phyloP scores from a whole-genome alignment of 1,284 basidiomycete genomes.

The Nidula niveotomentosa region DNA sequence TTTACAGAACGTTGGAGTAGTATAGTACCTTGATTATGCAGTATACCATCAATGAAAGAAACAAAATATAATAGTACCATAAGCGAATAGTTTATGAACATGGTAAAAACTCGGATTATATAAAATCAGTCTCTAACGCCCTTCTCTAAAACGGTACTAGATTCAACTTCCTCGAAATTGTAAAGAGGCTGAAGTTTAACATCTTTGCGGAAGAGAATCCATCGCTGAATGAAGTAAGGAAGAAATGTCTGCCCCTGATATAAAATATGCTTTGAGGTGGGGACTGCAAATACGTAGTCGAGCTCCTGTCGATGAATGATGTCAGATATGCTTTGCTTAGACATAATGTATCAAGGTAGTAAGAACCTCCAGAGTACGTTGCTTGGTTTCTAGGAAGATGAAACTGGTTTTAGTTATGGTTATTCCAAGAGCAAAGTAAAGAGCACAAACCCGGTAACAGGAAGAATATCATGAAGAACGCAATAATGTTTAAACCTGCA shows the following conservation, averaged over 20 bases:
- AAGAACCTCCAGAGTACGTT: constrained; percentile 48
- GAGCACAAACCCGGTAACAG: constrained; percentile 41
- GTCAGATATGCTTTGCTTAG: neutral
- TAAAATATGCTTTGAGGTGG: constrained; percentile 43
- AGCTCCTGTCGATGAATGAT: constrained; percentile 14
- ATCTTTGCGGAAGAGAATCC: constrained; percentile 39
- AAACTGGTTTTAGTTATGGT: neutral
- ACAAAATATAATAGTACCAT: too few relatives aligned
- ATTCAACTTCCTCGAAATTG: constrained; percentile 41
- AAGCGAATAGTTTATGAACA: too few relatives aligned
- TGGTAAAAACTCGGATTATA: too few relatives aligned
- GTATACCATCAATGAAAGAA: too few relatives aligned
- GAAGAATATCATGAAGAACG: constrained; percentile 52
- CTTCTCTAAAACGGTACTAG: constrained; percentile 35
- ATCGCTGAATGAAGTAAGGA: constrained; percentile 56
- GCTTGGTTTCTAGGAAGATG: constrained; percentile 56
- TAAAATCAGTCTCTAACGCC: constrained; percentile 28
- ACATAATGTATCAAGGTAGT: neutral
- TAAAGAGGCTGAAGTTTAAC: constrained; percentile 37
- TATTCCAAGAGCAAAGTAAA: constrained; percentile 11
- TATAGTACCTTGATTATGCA: too few relatives aligned
- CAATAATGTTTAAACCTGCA: constrained; percentile 50
- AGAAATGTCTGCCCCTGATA: constrained; percentile 49
- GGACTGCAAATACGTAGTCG: constrained; percentile 52
- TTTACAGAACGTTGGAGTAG: too few relatives aligned